Percentiles rank a stretch among this genome's conserved stretches.
phyloP scores from a whole-genome alignment of 345 rosid species.

The Camelina laxa region DNA sequence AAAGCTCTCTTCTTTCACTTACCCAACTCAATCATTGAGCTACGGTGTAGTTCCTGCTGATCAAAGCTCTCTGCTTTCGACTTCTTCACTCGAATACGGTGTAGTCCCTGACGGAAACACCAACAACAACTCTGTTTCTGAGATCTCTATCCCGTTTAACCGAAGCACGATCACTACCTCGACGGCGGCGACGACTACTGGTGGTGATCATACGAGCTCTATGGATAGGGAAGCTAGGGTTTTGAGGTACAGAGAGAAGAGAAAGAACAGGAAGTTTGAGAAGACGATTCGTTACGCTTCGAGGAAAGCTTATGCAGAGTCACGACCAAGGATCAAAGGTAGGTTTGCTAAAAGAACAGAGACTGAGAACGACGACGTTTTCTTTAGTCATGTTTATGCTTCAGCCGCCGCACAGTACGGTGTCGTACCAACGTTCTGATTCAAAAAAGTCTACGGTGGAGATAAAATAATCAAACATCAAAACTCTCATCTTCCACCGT shows the following conservation, averaged over 20 bases:
- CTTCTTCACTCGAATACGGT: constrained; percentile 80
- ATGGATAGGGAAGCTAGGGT: constrained; percentile 89
- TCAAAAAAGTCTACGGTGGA: constrained; percentile 15
- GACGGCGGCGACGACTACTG: constrained; percentile 38
- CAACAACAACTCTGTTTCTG: constrained; percentile 57
- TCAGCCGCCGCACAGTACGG: constrained; percentile 54
- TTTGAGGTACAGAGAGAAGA: constrained; percentile 91
- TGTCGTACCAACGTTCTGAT: constrained; percentile 73
- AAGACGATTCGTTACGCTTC: constrained; percentile 96
- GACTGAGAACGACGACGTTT: constrained; percentile 50
- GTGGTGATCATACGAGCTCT: constrained; percentile 35
- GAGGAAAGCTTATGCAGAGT: constrained; percentile 92
- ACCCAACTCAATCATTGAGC: constrained; percentile 52
- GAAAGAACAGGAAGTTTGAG: constrained; percentile 95
- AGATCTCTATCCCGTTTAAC: constrained; percentile 61
- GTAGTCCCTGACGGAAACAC: constrained; percentile 82
- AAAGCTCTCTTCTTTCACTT: constrained; percentile 57
- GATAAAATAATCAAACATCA: neutral
- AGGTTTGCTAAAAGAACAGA: constrained; percentile 85
- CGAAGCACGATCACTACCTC: constrained; percentile 41
- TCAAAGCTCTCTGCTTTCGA: constrained; percentile 66
- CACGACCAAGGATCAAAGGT: constrained; percentile 93
- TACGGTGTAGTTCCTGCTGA: constrained; percentile 83
- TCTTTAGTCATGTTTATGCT: constrained; percentile 29
- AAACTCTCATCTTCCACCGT: constrained; percentile 13